Evolutionary conservation across 1,139 yeast genomes (phyloP).

Genomic region (Yamadazyma jaroonii): DNA sequence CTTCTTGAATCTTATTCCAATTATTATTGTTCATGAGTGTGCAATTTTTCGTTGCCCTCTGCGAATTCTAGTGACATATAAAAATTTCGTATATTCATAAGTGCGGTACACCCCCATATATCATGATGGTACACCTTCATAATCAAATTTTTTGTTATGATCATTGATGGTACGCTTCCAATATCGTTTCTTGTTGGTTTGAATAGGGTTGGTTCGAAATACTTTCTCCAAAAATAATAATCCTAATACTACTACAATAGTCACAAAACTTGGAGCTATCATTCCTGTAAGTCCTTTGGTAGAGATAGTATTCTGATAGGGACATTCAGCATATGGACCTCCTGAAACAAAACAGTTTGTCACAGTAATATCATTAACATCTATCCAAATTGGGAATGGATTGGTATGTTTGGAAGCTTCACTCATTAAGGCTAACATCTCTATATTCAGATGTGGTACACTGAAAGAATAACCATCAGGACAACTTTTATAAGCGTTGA

Average conservation of each 20-base stretch:
- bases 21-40: slow-evolving; percentile 49
- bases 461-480: slow-evolving; percentile 51
- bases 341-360: slow-evolving; percentile 84
- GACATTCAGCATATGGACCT: slow-evolving; percentile 77
- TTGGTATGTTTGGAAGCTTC: slow-evolving; percentile 17
- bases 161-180: slow-evolving; percentile 39
- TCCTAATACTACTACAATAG: slow-evolving; percentile 49
- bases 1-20: slow-evolving; percentile 67
- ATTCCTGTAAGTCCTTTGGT: slow-evolving; percentile 57
- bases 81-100: not conserved
- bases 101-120: not conserved
- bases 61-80: not conserved
- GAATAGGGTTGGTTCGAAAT: slow-evolving; percentile 35
- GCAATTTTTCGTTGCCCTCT: slow-evolving; percentile 1
- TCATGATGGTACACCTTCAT: slow-evolving; percentile 41
- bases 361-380: slow-evolving; percentile 74
- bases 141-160: slow-evolving; percentile 36
- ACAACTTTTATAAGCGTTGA: slow-evolving; percentile 49
- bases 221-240: slow-evolving; percentile 38
- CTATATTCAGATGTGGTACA: slow-evolving; percentile 52
- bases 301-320: slow-evolving; percentile 60
- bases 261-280: slow-evolving; percentile 64
- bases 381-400: slow-evolving; percentile 65
- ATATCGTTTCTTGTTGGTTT: slow-evolving; percentile 37
- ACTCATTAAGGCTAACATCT: slow-evolving; percentile 30